Conservation (phyloP, 805 yeast genomes). For the Ogataea nakhonphanomensis region DNA sequence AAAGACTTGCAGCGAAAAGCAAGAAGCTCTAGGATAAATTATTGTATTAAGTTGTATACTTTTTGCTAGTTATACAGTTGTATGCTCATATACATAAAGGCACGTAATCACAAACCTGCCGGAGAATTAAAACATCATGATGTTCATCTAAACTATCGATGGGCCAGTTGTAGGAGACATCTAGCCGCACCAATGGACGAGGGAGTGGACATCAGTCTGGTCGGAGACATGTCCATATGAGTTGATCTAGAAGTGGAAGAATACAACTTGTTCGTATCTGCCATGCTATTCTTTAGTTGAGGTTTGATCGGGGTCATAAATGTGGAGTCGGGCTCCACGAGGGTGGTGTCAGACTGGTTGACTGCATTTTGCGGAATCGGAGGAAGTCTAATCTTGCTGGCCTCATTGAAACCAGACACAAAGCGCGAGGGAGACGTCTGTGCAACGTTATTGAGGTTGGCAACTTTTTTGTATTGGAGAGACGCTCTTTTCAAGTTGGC, state of each 20-base stretch:
- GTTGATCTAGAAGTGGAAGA: conserved; percentile 5
- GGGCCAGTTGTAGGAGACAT: conserved; percentile 40
- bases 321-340: conserved; percentile 13
- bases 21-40: conserved; percentile 4
- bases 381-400: conserved; percentile 24
- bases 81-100: conserved; percentile 10
- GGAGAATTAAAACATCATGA: conserved; percentile 4
- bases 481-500: conserved; percentile 29
- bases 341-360: conserved; percentile 14
- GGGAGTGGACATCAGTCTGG: conserved; percentile 41
- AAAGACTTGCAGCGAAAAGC: conserved; percentile 24
- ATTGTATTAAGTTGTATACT: conserved; percentile 2
- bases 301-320: conserved; percentile 17
- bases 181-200: conserved; percentile 48
- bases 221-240: conserved; percentile 33
- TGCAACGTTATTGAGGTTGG: conserved; percentile 11
- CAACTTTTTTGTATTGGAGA: conserved; percentile 6
- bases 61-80: conserved; percentile 6
- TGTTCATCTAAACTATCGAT: conserved; percentile 25
- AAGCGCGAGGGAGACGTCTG: conserved; percentile 31
- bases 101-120: background rate
- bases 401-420: conserved; percentile 14
- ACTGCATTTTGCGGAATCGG: conserved; percentile 28
- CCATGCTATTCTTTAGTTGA: conserved; percentile 3
- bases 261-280: conserved; percentile 2